These are phyloP conservation scores for Heterobasidion irregulare DNA, from an alignment of 1,284 basidiomycete species.

Conservation along the genomic window DNA sequence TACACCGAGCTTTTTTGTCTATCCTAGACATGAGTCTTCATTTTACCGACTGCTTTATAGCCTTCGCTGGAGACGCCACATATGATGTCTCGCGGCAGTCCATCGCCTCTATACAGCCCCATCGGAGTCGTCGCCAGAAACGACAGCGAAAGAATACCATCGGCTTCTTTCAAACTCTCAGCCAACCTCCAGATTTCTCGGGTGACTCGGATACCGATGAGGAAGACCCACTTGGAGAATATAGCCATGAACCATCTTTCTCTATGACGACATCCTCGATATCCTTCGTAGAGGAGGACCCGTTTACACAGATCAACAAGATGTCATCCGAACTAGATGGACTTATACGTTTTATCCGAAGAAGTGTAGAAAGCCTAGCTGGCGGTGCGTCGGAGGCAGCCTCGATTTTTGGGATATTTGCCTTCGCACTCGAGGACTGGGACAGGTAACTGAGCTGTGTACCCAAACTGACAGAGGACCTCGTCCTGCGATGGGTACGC, in stretches of 20 bases:
- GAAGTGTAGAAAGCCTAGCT: constrained; percentile 57
- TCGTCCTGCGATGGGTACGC: no score
- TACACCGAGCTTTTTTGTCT: constrained; percentile 57
- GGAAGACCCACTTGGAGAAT: constrained; percentile 18
- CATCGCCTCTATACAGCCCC: constrained; percentile 37
- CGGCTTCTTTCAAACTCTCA: constrained; percentile 42
- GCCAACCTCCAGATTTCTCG: constrained; percentile 21
- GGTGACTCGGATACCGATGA: constrained; percentile 28
- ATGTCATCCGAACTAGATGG: constrained; percentile 63
- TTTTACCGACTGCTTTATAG: constrained; percentile 55
- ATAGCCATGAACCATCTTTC: constrained; percentile 31
- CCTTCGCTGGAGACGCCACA: constrained; percentile 48
- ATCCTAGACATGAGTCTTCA: constrained; percentile 68
- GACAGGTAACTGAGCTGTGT: constrained; percentile 29
- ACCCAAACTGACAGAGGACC: background rate
- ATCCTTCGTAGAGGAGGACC: constrained; percentile 34
- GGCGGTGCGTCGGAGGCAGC: constrained; percentile 46
- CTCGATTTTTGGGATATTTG: constrained; percentile 61
- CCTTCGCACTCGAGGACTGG: constrained; percentile 79
- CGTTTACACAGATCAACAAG: constrained; percentile 43
- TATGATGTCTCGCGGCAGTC: constrained; percentile 56
- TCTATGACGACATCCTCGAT: constrained; percentile 30
- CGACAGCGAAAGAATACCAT: constrained; percentile 48
- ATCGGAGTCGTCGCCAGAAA: constrained; percentile 50
- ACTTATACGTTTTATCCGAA: constrained; percentile 57